Evolutionary conservation across 352 stramenopile genomes (phyloP).

Genomic region (Lagenidium sp.): DNA sequence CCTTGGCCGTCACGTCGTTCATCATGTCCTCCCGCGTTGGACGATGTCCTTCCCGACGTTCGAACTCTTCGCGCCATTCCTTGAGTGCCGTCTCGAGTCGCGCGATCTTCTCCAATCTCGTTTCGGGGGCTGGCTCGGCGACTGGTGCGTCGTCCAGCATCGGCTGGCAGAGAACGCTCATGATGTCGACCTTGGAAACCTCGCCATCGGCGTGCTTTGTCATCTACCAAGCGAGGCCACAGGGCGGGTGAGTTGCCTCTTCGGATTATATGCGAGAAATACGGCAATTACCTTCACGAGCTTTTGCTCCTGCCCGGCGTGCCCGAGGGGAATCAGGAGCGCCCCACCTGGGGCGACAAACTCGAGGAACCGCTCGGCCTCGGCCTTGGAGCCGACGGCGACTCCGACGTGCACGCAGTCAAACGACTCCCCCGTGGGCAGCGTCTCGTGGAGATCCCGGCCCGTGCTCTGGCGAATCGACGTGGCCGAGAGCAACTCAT

Average conservation of each 20-base stretch:
- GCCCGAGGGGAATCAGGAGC: slow-evolving; percentile 59
- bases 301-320: slow-evolving; percentile 55
- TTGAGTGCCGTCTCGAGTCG: slow-evolving; percentile 52
- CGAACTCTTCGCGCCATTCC: slow-evolving; percentile 58
- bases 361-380: slow-evolving; percentile 57
- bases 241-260: no score
- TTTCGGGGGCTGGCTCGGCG: slow-evolving; percentile 35
- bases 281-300: slow-evolving; percentile 81
- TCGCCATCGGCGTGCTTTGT: slow-evolving; percentile 46
- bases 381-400: slow-evolving; percentile 62
- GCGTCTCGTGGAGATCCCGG: slow-evolving; percentile 25
- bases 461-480: slow-evolving; percentile 30
- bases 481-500: slow-evolving; percentile 26
- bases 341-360: slow-evolving; percentile 63
- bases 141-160: slow-evolving; percentile 55
- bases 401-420: slow-evolving; percentile 80
- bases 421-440: slow-evolving; percentile 24
- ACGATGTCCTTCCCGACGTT: slow-evolving; percentile 31
- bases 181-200: slow-evolving; percentile 60
- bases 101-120: slow-evolving; percentile 39
- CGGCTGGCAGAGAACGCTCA: slow-evolving; percentile 81
- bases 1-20: slow-evolving; percentile 33
- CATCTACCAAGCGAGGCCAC: slow-evolving; percentile 44
- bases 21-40: slow-evolving; percentile 66
- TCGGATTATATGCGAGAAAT: no score